Evolutionary conservation across 164 flowering plant genomes (phyloP).

Genomic region (Nymphaea thermarum): DNA sequence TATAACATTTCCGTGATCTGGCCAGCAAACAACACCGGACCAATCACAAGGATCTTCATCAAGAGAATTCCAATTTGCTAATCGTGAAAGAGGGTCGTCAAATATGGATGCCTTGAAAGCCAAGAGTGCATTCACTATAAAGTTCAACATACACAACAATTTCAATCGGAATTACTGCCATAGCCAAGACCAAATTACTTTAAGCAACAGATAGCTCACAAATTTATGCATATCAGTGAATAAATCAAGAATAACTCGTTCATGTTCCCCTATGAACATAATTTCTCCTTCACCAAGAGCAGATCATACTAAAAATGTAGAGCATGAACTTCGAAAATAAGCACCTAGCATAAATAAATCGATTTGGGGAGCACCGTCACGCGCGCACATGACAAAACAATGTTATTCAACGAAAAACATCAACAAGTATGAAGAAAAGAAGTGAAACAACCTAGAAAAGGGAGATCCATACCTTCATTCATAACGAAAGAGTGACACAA

Average conservation of each 20-base stretch:
- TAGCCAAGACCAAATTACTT: neutral
- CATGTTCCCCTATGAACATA: neutral
- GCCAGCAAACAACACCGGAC: slow-evolving; percentile 56
- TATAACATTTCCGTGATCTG: slow-evolving; percentile 34
- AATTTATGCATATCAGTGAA: neutral
- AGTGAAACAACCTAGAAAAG: neutral
- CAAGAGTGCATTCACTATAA: slow-evolving; percentile 44
- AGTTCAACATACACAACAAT: neutral
- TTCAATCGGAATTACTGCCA: neutral
- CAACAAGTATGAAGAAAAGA: slow-evolving; percentile 1
- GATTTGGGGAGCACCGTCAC: neutral
- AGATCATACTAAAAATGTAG: no score
- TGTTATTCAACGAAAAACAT: slow-evolving; percentile 1
- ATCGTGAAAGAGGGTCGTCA: slow-evolving; percentile 57
- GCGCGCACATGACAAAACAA: neutral
- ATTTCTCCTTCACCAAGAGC: no score
- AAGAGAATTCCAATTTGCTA: slow-evolving; percentile 57
- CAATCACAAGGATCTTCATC: slow-evolving; percentile 69
- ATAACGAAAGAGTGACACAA: slow-evolving; percentile 24
- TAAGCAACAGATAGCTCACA: neutral
- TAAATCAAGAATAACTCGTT: neutral
- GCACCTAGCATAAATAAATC: neutral
- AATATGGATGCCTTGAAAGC: slow-evolving; percentile 59
- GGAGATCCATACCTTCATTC: slow-evolving; percentile 33
- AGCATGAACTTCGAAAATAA: no score